These are phyloP conservation scores for Apiospora kogelbergensis DNA, from an alignment of 2,329 filamentous ascomycete genomes.

Conservation along the genomic window DNA sequence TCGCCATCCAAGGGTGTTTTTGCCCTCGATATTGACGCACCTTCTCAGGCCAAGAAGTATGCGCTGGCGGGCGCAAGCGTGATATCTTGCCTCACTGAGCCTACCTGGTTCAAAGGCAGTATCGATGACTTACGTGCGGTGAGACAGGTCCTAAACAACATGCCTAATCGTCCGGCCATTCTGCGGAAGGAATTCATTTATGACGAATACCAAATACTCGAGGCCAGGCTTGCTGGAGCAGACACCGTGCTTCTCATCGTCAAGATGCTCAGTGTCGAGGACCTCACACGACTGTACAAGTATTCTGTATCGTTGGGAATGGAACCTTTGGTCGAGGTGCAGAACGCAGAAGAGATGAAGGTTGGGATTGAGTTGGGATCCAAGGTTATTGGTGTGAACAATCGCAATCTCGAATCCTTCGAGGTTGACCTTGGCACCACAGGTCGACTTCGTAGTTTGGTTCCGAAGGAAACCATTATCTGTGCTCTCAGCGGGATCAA, in stretches of 20 bases:
- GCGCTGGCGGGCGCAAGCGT: conserved; percentile 92
- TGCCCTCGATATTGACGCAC: conserved; percentile 81
- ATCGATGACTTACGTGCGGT: conserved; percentile 91
- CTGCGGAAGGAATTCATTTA: conserved; percentile 97
- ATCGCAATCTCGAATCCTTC: conserved; percentile 93
- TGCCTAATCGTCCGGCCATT: conserved; percentile 90
- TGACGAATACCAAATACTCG: conserved; percentile 96
- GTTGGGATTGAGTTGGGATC: conserved; percentile 83
- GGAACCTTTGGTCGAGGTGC: conserved; percentile 97
- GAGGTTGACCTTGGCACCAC: conserved; percentile 95
- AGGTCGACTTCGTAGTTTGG: conserved; percentile 81
- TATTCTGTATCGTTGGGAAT: conserved; percentile 91
- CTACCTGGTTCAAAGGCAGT: conserved; percentile 98
- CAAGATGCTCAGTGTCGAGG: conserved; percentile 85
- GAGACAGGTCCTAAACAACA: conserved; percentile 81
- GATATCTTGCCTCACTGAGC: conserved; percentile 97
- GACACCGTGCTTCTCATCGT: conserved; percentile 96
- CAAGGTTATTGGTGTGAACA: conserved; percentile 95
- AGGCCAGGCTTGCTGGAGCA: conserved; percentile 87
- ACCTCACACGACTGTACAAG: conserved; percentile 76
- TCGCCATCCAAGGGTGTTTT: conserved; percentile 97
- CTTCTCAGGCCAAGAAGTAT: conserved; percentile 86
- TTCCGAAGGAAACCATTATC: conserved; percentile 81
- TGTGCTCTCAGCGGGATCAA: conserved; percentile 95
- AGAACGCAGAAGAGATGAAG: conserved; percentile 90